Base-by-base conservation (phyloP, 1,284 basidiomycete genomes). In the Porodaedalea pini region DNA sequence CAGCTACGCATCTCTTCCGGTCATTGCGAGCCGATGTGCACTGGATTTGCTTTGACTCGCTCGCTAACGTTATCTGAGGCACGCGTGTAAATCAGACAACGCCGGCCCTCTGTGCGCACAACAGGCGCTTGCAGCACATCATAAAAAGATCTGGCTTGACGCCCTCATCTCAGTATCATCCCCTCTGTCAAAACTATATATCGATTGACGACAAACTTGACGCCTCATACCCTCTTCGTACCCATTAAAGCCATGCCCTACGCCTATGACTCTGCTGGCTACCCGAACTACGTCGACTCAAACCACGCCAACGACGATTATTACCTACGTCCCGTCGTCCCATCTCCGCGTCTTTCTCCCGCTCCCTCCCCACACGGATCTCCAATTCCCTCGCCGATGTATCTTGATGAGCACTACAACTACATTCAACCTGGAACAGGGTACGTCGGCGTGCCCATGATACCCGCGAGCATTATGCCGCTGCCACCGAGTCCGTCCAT, bases 1-100 rank as follows among this genome's bases (percentile, higher is more conserved):
- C 13, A 13, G 13, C 32, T 34, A 6, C 32, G 13, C 32, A n/a
- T n/a, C n/a, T 13, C 32, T 34, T 6, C 7, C 32, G 32, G 32
- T 34, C 13, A 34, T 34, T 34, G 32, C 32, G 7, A 82, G 65
- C 25, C 41, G 41, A n/a, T n/a, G 41, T 29, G 25, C 29, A 31
- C 45, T 47, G 45, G 21, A 5, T 47, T 47, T 1, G 29, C 15
- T 31, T 31, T 19, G 17, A 23, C n/a, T 23, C 41, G n/a, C 17
- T 44, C 25, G 41, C 25, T 23, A 44, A 21, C 23, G 21, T n/a
- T n/a, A n/a, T n/a, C n/a, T n/a, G n/a, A n/a, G n/a, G n/a, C n/a
- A n/a, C n/a, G 1, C 19, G 41, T 21, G 7, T 23, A 44, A 7
- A 44, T 23, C n/a, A 2, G 41, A 8, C n/a, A 3, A 1, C 13